phyloP scores from a whole-genome alignment of 2,329 filamentous ascomycete genomes.

The Diaporthe ampelina region DNA sequence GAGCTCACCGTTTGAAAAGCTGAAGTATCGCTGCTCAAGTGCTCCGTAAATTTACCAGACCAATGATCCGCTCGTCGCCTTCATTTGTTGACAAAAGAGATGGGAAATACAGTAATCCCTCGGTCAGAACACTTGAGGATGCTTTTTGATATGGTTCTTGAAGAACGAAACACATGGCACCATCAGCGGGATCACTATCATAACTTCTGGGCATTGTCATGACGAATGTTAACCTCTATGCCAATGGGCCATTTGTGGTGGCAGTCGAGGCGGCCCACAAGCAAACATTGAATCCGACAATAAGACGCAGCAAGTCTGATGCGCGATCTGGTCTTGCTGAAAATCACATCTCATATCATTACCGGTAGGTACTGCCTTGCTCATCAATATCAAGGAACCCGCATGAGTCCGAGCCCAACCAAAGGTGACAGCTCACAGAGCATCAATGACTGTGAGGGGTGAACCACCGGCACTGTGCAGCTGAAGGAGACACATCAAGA shows the following conservation, averaged over 20 bases:
- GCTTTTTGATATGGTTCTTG: not conserved
- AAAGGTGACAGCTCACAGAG: not conserved
- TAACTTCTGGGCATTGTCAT: not conserved
- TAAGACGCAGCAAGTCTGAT: not conserved
- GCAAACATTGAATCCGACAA: not conserved
- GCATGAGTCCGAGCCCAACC: too few species aligned
- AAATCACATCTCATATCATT: not conserved
- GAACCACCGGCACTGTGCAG: not conserved
- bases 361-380: too few species aligned
- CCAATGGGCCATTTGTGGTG: not conserved
- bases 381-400: too few species aligned
- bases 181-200: not conserved
- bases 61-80: not conserved
- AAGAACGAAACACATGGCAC: not conserved
- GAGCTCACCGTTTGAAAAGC: not conserved
- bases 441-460: not conserved
- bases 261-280: not conserved
- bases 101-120: too few species aligned
- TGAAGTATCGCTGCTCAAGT: too few species aligned
- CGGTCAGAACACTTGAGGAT: not conserved
- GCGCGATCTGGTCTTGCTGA: not conserved
- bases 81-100: not conserved
- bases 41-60: not conserved
- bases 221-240: not conserved
- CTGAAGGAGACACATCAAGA: not conserved